Percentiles rank a stretch among this genome's conserved stretches.
phyloP scores from a whole-genome alignment of 352 stramenopile genomes.

The Phytophthora foliorum region DNA sequence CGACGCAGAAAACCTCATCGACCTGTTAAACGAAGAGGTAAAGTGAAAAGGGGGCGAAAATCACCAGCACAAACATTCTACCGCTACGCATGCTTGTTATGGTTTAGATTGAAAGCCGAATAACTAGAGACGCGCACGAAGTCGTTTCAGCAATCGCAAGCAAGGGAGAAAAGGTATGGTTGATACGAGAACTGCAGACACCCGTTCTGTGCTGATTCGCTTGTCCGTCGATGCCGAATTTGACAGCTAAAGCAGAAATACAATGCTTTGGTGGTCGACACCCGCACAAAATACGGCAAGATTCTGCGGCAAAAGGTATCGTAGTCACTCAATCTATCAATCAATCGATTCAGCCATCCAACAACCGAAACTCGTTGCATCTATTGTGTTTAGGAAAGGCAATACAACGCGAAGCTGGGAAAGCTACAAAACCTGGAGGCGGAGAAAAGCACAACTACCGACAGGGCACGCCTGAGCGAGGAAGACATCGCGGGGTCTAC shows the following conservation, averaged over 20 bases:
- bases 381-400: slow-evolving; percentile 18
- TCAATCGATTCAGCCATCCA: slow-evolving; percentile 6
- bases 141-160: slow-evolving; percentile 16
- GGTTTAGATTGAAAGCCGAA: slow-evolving; percentile 25
- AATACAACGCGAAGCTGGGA: slow-evolving; percentile 34
- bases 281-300: slow-evolving; percentile 35
- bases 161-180: slow-evolving; percentile 22
- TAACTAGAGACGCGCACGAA: slow-evolving; percentile 16
- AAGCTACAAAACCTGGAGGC: slow-evolving; percentile 9
- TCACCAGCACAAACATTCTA: neutral
- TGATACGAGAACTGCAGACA: neutral
- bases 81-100: neutral
- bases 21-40: slow-evolving; percentile 47
- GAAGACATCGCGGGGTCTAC: slow-evolving; percentile 5
- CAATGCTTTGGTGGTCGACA: slow-evolving; percentile 13
- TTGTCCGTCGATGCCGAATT: neutral
- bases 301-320: slow-evolving; percentile 38
- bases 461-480: neutral
- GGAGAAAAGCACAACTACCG: slow-evolving; percentile 4
- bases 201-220: neutral
- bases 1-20: slow-evolving; percentile 32
- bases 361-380: neutral
- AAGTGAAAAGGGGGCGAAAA: neutral
- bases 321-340: slow-evolving; percentile 22
- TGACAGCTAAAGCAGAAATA: slow-evolving; percentile 39